phyloP scores from a whole-genome alignment of 2,329 filamentous ascomycete species.

The Canariomyces notabilis region DNA sequence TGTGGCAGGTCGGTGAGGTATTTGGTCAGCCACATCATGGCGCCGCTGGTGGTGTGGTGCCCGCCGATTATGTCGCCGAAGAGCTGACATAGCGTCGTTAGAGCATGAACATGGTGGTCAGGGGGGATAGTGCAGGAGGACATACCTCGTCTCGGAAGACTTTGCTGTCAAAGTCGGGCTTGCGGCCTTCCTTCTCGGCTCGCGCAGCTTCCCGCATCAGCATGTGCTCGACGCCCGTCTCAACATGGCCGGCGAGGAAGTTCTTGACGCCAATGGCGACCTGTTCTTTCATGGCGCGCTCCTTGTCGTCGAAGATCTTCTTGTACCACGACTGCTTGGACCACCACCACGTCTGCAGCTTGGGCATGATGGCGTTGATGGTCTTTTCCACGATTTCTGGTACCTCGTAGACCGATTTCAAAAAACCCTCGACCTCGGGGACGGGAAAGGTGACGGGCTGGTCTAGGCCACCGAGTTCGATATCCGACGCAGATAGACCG shows the following conservation, averaged over 20 bases:
- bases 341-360: conserved; percentile 3
- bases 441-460: not conserved
- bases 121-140: not conserved
- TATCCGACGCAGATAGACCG: not conserved
- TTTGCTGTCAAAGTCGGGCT: conserved; percentile 2
- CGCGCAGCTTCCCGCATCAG: not conserved
- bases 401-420: conserved; percentile 1
- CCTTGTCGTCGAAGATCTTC: conserved; percentile 2
- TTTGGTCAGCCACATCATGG: not conserved
- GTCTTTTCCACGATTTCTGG: conserved; percentile 2
- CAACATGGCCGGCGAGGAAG: not conserved
- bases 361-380: conserved; percentile 1
- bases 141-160: conserved; percentile 1
- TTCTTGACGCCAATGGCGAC: not conserved
- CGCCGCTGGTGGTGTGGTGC: not conserved
- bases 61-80: not conserved
- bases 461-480: not conserved
- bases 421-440: not conserved
- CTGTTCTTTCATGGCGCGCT: conserved; percentile 1
- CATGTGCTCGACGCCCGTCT: conserved; percentile 1
- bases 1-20: not conserved
- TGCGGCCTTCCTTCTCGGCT: not conserved
- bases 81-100: not conserved
- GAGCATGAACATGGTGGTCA: not conserved
- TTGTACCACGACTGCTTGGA: conserved; percentile 2